Percentiles rank a stretch among this genome's conserved stretches.
Conservation (phyloP, 768 basidiomycete genomes). For the Podaxis pistillaris region DNA sequence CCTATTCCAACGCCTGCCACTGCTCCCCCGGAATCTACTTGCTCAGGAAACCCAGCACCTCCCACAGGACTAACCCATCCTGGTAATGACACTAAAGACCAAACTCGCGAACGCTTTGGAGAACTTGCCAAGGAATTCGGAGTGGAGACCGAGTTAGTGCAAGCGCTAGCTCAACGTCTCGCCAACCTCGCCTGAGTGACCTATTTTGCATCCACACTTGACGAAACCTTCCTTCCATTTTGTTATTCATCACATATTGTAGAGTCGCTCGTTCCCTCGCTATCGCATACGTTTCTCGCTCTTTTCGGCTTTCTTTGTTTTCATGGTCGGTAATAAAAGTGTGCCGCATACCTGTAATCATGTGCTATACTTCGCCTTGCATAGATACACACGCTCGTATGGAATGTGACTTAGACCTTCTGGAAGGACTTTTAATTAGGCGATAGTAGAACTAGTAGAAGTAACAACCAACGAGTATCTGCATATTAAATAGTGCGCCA, state of each 20-base stretch:
- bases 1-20: slow-evolving; percentile 17
- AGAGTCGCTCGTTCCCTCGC: slow-evolving; percentile 7
- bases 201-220: slow-evolving; percentile 5
- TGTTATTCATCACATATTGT: slow-evolving; percentile 11
- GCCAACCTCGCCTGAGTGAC: slow-evolving; percentile 19
- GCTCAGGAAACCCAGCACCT: neutral
- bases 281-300: slow-evolving; percentile 1
- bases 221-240: neutral
- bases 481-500: neutral
- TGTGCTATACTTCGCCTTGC: slow-evolving; percentile 8
- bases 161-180: slow-evolving; percentile 65
- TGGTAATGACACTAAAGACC: neutral
- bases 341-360: slow-evolving; percentile 7
- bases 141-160: slow-evolving; percentile 64
- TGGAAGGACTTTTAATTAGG: neutral
- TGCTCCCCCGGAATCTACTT: neutral
- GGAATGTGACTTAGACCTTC: neutral
- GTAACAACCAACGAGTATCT: neutral
- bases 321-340: slow-evolving; percentile 3
- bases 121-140: slow-evolving; percentile 75
- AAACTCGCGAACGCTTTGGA: slow-evolving; percentile 12
- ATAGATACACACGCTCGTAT: slow-evolving; percentile 7
- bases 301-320: slow-evolving; percentile 9
- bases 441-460: neutral
- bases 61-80: neutral